Conservation (phyloP, 768 basidiomycete species). For the Cystoderma amianthinum region DNA sequence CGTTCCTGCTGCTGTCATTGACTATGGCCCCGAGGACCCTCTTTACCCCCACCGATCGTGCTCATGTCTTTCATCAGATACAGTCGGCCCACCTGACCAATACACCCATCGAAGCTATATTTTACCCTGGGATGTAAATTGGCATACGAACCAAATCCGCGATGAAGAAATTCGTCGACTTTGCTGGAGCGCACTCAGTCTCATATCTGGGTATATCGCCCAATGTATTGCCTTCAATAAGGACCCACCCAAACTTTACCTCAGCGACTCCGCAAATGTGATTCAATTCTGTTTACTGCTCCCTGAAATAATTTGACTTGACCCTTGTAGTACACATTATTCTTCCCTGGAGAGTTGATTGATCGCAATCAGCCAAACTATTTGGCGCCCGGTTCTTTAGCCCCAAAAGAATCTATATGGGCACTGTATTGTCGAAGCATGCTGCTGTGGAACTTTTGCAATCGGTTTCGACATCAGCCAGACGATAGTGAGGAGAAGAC, state of each 20-base stretch:
- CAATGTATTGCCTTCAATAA: conserved; percentile 62
- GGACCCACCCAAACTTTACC: conserved; percentile 46
- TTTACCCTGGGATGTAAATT: conserved; percentile 56
- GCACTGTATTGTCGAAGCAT: conserved; percentile 77
- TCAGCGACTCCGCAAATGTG: conserved; percentile 66
- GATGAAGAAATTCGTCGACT: conserved; percentile 71
- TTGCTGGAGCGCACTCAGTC: conserved; percentile 68
- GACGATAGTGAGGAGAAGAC: conserved; percentile 45
- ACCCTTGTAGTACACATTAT: conserved; percentile 42
- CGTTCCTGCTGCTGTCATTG: conserved; percentile 42
- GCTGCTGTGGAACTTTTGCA: conserved; percentile 73
- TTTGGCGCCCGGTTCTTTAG: conserved; percentile 34
- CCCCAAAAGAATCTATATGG: conserved; percentile 76
- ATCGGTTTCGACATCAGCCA: conserved; percentile 37
- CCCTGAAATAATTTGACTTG: background rate
- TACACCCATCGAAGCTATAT: conserved; percentile 39
- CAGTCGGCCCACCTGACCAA: conserved; percentile 25
- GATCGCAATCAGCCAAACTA: conserved; percentile 38
- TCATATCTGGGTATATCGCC: conserved; percentile 62
- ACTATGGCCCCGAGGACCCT: conserved; percentile 15
- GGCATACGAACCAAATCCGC: conserved; percentile 47
- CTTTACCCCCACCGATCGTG: conserved; percentile 26
- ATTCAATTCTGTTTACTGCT: too few relatives aligned
- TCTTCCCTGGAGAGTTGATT: conserved; percentile 71
- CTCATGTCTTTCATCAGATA: conserved; percentile 34